Conservation (phyloP, 257 asterid species). For the Nicotiana attenuata region DNA sequence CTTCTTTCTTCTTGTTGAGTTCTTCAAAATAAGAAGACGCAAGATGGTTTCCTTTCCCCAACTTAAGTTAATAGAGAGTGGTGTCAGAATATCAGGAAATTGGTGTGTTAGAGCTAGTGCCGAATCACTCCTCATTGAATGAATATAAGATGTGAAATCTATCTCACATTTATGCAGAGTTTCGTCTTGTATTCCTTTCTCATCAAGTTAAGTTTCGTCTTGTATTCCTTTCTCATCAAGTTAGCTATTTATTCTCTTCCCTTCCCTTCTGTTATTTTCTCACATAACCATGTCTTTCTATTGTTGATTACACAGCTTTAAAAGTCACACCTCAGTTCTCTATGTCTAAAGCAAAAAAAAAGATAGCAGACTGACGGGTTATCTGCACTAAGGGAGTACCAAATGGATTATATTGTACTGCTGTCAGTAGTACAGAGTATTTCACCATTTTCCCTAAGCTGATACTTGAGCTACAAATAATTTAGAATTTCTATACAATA, state of each 20-base stretch:
- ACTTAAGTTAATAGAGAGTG: background rate
- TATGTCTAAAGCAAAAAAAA: background rate
- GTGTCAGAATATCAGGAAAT: background rate
- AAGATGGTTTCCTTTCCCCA: background rate
- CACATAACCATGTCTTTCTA: background rate
- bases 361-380: background rate
- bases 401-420: background rate
- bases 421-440: background rate
- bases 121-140: background rate
- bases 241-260: background rate
- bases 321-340: background rate
- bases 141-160: background rate
- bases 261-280: background rate
- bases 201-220: constrained; percentile 2
- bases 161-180: background rate
- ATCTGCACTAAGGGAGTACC: background rate
- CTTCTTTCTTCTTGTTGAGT: background rate
- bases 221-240: background rate
- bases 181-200: background rate
- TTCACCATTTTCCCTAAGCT: background rate
- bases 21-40: background rate
- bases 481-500: background rate
- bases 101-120: background rate
- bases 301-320: background rate
- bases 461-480: background rate